These are phyloP conservation scores for Lichtheimia ornata DNA, from an alignment of 371 early-diverging fungal genomes.

Conservation along the genomic window DNA sequence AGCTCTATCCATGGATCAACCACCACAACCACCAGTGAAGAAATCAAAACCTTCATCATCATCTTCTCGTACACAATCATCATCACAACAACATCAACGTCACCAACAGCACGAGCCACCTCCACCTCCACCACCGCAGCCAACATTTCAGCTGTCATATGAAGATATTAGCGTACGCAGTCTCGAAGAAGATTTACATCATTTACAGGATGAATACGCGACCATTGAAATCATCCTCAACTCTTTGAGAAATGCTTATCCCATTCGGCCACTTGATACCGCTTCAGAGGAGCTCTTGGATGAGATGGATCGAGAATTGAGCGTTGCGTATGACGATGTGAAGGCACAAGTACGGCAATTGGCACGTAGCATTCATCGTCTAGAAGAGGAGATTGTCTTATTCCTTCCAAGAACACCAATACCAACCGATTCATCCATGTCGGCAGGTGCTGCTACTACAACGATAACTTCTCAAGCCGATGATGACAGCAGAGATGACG, in stretches of 20 bases:
- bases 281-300: slow-evolving; percentile 26
- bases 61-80: too few relatives aligned
- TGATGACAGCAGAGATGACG: too few relatives aligned
- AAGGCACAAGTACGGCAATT: slow-evolving; percentile 30
- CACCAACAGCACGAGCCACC: too few relatives aligned
- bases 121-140: too few relatives aligned
- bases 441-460: too few relatives aligned
- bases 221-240: slow-evolving; percentile 21
- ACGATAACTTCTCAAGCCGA: too few relatives aligned
- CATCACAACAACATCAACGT: too few relatives aligned
- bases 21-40: too few relatives aligned
- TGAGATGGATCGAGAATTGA: slow-evolving; percentile 28
- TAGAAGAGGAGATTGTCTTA: slow-evolving; percentile 18
- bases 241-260: slow-evolving; percentile 17
- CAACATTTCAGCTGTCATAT: too few relatives aligned
- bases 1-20: too few relatives aligned
- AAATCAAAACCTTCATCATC: too few relatives aligned
- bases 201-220: slow-evolving; percentile 23
- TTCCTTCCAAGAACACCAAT: neutral
- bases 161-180: neutral
- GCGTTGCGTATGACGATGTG: slow-evolving; percentile 31
- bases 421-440: too few relatives aligned
- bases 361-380: slow-evolving; percentile 22
- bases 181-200: slow-evolving; percentile 16
- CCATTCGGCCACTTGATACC: slow-evolving; percentile 9